Conservation (phyloP, 2,329 filamentous ascomycete genomes). For the Trichoderma hamatum region DNA sequence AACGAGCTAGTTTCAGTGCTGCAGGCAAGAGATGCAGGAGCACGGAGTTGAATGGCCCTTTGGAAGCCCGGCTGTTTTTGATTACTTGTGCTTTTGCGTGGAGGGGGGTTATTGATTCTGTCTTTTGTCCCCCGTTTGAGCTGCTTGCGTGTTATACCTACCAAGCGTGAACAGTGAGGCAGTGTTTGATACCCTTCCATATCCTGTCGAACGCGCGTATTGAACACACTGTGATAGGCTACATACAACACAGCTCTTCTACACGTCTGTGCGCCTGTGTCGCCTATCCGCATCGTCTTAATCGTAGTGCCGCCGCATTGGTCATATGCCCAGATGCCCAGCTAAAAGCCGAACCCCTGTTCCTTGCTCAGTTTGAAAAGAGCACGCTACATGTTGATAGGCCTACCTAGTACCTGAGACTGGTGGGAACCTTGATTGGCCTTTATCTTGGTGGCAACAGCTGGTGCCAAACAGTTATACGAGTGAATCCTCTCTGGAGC, state of each 20-base stretch:
- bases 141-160: not conserved
- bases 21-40: not conserved
- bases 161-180: not conserved
- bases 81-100: not conserved
- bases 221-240: not conserved
- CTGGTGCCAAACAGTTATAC: not conserved
- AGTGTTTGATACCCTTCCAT: too few relatives aligned
- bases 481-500: not conserved
- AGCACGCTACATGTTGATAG: not conserved
- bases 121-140: not conserved
- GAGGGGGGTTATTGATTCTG: not conserved
- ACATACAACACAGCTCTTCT: not conserved
- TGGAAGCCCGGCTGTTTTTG: not conserved
- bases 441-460: not conserved
- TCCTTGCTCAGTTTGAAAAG: not conserved
- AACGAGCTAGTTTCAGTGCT: not conserved
- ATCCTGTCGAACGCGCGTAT: too few relatives aligned
- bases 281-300: not conserved
- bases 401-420: not conserved
- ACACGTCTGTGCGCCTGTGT: not conserved
- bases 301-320: not conserved
- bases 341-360: not conserved
- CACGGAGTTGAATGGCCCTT: not conserved
- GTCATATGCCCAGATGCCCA: slow-evolving; percentile 9
- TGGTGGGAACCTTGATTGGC: not conserved